These are phyloP conservation scores for Fomitopsis pulvina DNA, from an alignment of 768 basidiomycete genomes.

Conservation along the genomic window DNA sequence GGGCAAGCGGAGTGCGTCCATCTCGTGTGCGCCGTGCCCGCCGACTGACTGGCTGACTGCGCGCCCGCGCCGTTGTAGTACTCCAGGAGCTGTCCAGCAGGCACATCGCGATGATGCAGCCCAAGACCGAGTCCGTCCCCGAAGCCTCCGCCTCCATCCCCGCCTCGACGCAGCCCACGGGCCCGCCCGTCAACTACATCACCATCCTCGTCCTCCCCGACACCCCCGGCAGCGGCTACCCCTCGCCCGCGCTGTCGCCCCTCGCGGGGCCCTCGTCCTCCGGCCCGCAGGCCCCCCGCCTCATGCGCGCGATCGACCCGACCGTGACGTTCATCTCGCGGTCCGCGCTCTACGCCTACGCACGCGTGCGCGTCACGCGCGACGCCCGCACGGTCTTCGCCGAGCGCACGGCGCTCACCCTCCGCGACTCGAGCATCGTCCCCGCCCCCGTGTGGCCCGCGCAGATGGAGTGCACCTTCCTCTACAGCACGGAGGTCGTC, in stretches of 20 bases:
- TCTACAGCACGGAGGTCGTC: constrained; percentile 20
- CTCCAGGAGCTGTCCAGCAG: constrained; percentile 22
- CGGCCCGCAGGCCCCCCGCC: constrained; percentile 36
- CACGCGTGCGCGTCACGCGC: constrained; percentile 47
- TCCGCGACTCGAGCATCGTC: constrained; percentile 16
- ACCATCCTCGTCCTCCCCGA: constrained; percentile 16
- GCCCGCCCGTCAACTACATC: constrained; percentile 10
- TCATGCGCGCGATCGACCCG: constrained; percentile 58
- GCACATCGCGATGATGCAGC: constrained; percentile 16
- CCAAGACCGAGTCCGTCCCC: constrained; percentile 6
- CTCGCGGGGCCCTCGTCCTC: constrained; percentile 13
- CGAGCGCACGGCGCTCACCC: constrained; percentile 34
- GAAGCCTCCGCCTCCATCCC: constrained; percentile 1
- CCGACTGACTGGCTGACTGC: neutral
- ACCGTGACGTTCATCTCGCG: constrained; percentile 59
- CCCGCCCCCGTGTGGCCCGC: constrained; percentile 12
- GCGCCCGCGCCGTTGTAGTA: constrained; percentile 12
- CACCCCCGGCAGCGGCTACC: constrained; percentile 15
- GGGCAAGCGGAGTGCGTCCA: constrained; percentile 59
- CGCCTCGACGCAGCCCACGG: constrained; percentile 7
- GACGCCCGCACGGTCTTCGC: constrained; percentile 25
- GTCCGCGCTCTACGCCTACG: constrained; percentile 43
- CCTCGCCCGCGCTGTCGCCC: constrained; percentile 10
- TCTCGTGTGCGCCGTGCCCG: constrained; percentile 10
- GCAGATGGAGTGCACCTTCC: constrained; percentile 19